A percentile compares a stretch with the other conserved stretches of the same genome.
phyloP scores from a whole-genome alignment of 2,329 filamentous ascomycete species.

The Alternaria novae-zelandiae region DNA sequence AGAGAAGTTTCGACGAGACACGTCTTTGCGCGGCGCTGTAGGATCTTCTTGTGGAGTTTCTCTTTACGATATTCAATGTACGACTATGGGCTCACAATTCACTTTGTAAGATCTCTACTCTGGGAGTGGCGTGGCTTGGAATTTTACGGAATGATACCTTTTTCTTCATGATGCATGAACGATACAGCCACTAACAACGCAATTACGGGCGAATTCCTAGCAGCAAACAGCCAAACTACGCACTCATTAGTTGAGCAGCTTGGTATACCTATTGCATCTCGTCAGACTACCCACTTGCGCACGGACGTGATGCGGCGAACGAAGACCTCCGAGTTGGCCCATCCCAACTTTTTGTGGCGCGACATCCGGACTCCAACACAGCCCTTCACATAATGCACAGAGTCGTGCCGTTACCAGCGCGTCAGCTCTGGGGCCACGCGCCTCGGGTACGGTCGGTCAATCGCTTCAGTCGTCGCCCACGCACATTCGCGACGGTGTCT shows the following conservation, averaged over 20 bases:
- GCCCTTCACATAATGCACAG: conserved; percentile 29
- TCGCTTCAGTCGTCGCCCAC: conserved; percentile 40
- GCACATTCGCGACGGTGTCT: conserved; percentile 55
- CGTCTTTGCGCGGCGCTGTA: conserved; percentile 13
- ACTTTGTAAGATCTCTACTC: conserved; percentile 43
- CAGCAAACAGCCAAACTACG: not conserved
- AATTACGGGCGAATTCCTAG: not conserved
- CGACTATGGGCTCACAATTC: conserved; percentile 22
- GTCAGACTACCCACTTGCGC: conserved; percentile 1
- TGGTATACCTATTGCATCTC: not conserved
- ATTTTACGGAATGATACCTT: conserved; percentile 24
- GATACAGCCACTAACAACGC: not conserved
- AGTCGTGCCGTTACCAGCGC: conserved; percentile 38
- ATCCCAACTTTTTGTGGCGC: conserved; percentile 17
- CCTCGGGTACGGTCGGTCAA: conserved; percentile 53
- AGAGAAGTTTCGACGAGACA: not conserved
- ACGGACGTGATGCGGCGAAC: conserved; percentile 21
- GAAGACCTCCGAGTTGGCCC: conserved; percentile 19
- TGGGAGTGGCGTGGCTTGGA: conserved; percentile 12
- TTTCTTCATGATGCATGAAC: not conserved
- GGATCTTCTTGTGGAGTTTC: conserved; percentile 3
- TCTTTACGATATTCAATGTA: conserved; percentile 22
- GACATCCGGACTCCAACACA: conserved; percentile 3
- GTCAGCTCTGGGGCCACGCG: conserved; percentile 56
- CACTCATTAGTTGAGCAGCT: not conserved